These are phyloP conservation scores for Coniochaeta sp. DNA, from an alignment of 2,329 filamentous ascomycete species.

Conservation along the genomic window DNA sequence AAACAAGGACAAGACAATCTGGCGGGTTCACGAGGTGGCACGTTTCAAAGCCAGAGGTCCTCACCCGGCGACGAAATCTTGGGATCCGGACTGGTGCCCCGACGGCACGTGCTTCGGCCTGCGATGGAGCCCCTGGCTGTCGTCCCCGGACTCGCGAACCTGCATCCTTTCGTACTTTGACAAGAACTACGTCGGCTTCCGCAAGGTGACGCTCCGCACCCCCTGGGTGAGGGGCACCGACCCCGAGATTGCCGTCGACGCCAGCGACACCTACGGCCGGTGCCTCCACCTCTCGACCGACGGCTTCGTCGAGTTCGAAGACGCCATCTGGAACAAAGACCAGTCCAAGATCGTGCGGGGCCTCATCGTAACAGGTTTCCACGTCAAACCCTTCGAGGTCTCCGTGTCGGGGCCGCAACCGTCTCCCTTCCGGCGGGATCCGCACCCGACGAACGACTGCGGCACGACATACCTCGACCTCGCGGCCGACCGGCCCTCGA, in stretches of 20 bases:
- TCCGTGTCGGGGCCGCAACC: constrained; percentile 23
- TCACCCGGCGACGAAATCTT: constrained; percentile 28
- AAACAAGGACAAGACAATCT: constrained; percentile 21
- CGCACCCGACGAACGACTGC: constrained; percentile 37
- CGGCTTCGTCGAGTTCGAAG: constrained; percentile 50
- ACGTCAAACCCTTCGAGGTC: constrained; percentile 43
- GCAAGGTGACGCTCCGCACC: constrained; percentile 34
- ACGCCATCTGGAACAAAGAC: constrained; percentile 34
- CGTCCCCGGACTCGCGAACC: constrained; percentile 22
- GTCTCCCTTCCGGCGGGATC: constrained; percentile 3
- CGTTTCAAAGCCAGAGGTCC: constrained; percentile 41
- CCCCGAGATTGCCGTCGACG: constrained; percentile 30
- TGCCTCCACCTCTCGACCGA: constrained; percentile 44
- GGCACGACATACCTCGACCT: constrained; percentile 32
- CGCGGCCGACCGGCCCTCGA: constrained; percentile 11
- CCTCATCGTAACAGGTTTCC: constrained; percentile 44
- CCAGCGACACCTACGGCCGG: constrained; percentile 35
- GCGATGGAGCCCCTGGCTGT: constrained; percentile 47
- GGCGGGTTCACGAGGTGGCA: constrained; percentile 42
- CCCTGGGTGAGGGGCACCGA: constrained; percentile 25
- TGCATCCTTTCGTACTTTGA: constrained; percentile 44
- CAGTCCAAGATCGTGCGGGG: constrained; percentile 38
- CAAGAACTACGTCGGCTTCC: constrained; percentile 47
- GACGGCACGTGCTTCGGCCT: constrained; percentile 42
- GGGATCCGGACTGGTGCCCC: constrained; percentile 43